phyloP scores from a whole-genome alignment of 805 yeast species.

The Pichia manshurica region DNA sequence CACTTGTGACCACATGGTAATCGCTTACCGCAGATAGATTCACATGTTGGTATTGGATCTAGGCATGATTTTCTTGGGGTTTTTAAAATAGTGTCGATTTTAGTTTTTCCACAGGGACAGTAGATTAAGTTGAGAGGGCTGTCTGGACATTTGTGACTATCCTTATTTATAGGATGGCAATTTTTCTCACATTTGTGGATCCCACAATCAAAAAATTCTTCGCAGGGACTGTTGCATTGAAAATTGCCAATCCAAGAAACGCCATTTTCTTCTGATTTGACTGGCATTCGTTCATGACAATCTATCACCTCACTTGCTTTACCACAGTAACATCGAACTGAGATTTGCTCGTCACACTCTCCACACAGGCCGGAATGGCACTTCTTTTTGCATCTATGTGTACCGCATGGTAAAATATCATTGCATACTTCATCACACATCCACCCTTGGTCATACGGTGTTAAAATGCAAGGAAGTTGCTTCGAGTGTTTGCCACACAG shows the following conservation, averaged over 20 bases:
- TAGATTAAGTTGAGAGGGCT: constrained; percentile 54
- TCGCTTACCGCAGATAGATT: constrained; percentile 51
- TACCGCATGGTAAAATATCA: constrained; percentile 61
- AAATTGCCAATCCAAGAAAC: constrained; percentile 46
- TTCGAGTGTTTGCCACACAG: constrained; percentile 63
- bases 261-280: constrained; percentile 23
- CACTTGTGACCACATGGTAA: constrained; percentile 73
- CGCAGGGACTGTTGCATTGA: constrained; percentile 41
- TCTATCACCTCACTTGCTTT: constrained; percentile 36
- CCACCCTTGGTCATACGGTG: constrained; percentile 67
- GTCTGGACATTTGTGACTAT: constrained; percentile 46
- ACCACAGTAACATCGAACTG: constrained; percentile 73
- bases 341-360: constrained; percentile 47
- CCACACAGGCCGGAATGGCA: constrained; percentile 90
- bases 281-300: constrained; percentile 41
- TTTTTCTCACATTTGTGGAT: constrained; percentile 43
- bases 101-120: constrained; percentile 77
- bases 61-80: constrained; percentile 52
- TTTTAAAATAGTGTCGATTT: constrained; percentile 33
- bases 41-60: constrained; percentile 78
- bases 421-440: constrained; percentile 57
- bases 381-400: constrained; percentile 53
- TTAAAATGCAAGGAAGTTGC: constrained; percentile 68
- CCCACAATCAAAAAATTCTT: constrained; percentile 55
- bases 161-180: constrained; percentile 47